phyloP scores from a whole-genome alignment of 768 basidiomycete genomes.

The Amanita jacksonii region DNA sequence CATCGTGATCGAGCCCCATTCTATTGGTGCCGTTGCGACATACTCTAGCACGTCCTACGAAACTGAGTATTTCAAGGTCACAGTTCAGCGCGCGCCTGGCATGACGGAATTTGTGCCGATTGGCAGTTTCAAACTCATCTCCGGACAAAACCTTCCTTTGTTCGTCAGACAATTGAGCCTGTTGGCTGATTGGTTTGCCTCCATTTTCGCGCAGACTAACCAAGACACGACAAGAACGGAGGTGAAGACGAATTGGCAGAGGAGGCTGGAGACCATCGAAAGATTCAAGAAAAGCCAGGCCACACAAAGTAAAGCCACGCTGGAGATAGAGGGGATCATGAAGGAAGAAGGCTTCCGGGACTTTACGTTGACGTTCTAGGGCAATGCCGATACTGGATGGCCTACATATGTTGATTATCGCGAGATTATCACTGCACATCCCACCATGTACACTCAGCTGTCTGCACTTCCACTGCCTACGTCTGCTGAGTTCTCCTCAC shows the following conservation, averaged over 20 bases:
- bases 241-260: constrained; percentile 84
- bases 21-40: constrained; percentile 72
- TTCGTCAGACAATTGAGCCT: constrained; percentile 83
- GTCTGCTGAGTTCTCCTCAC: constrained; percentile 22
- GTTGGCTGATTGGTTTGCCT: constrained; percentile 84
- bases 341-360: constrained; percentile 44
- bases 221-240: constrained; percentile 63
- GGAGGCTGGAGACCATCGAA: constrained; percentile 69
- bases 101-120: constrained; percentile 94
- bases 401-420: no score
- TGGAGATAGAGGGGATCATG: constrained; percentile 32
- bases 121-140: constrained; percentile 91
- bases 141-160: constrained; percentile 77
- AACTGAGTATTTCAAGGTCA: constrained; percentile 94
- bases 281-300: constrained; percentile 45
- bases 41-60: constrained; percentile 80
- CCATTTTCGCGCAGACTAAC: constrained; percentile 69
- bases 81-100: constrained; percentile 75
- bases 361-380: constrained; percentile 30
- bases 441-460: constrained; percentile 28
- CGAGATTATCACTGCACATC: background rate
- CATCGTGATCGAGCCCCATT: constrained; percentile 93
- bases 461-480: constrained; percentile 30
- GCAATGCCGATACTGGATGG: no score
- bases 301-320: constrained; percentile 16